These are phyloP conservation scores for Boletus pseudopeckii DNA, from an alignment of 768 basidiomycete genomes.

Conservation along the genomic window DNA sequence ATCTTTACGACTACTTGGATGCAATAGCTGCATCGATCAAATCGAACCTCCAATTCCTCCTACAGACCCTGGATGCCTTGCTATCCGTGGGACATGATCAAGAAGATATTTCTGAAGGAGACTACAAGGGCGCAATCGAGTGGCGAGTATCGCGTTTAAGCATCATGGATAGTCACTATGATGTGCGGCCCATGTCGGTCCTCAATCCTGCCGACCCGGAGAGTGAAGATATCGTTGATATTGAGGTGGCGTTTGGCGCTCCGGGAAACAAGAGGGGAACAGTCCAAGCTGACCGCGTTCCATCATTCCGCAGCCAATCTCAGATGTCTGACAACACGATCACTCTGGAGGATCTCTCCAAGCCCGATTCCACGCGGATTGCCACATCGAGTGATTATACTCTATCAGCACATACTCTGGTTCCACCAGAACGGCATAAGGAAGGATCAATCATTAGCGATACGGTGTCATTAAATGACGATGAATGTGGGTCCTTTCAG, in stretches of 20 bases:
- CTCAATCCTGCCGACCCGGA: slow-evolving; percentile 39
- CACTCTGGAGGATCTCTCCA: slow-evolving; percentile 28
- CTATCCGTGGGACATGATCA: slow-evolving; percentile 67
- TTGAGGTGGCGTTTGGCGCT: slow-evolving; percentile 49
- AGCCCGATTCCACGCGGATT: slow-evolving; percentile 16
- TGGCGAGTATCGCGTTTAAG: slow-evolving; percentile 74
- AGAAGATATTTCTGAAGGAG: slow-evolving; percentile 62
- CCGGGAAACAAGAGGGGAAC: slow-evolving; percentile 34
- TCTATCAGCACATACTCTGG: slow-evolving; percentile 24
- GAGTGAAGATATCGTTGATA: slow-evolving; percentile 54
- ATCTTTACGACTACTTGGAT: slow-evolving; percentile 43
- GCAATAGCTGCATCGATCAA: slow-evolving; percentile 49
- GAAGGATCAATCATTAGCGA: slow-evolving; percentile 23
- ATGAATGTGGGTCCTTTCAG: slow-evolving; percentile 20
- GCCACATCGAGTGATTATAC: slow-evolving; percentile 24
- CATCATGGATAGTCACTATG: slow-evolving; percentile 50
- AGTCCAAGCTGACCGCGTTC: slow-evolving; percentile 20
- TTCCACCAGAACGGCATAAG: slow-evolving; percentile 19
- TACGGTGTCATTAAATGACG: slow-evolving; percentile 17
- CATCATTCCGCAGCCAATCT: slow-evolving; percentile 32
- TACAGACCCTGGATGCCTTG: slow-evolving; percentile 60
- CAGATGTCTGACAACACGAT: slow-evolving; percentile 35
- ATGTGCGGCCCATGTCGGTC: slow-evolving; percentile 39
- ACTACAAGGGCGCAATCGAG: slow-evolving; percentile 73
- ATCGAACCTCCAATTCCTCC: slow-evolving; percentile 52